phyloP scores from a whole-genome alignment of 2,329 filamentous ascomycete genomes.

The Alternaria incomplexa region DNA sequence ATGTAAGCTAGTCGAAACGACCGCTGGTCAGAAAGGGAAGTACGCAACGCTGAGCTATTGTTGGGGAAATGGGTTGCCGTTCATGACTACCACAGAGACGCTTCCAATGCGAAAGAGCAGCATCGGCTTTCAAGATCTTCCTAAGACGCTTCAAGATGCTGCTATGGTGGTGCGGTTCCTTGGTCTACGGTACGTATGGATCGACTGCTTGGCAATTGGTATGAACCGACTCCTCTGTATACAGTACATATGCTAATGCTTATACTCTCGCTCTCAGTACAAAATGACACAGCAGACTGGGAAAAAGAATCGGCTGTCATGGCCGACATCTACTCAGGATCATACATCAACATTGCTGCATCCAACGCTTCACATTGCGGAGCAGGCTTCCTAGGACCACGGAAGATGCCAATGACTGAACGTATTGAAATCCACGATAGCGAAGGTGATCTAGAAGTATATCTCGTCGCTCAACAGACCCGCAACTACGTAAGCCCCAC shows the following conservation, averaged over 20 bases:
- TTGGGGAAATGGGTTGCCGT: conserved; percentile 8
- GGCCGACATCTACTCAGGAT: conserved; percentile 5
- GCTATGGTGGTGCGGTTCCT: background rate
- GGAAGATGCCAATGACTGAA: background rate
- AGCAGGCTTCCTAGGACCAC: conserved; percentile 6
- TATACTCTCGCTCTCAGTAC: background rate
- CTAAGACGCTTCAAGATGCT: conserved; percentile 9
- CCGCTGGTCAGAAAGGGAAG: background rate
- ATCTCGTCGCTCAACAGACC: background rate
- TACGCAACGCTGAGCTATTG: conserved; percentile 11
- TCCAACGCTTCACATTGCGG: conserved; percentile 5
- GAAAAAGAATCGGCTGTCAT: conserved; percentile 9
- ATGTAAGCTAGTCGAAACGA: conserved; percentile 2
- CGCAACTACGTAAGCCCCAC: background rate
- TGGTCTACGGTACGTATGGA: conserved; percentile 5
- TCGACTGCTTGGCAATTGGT: conserved; percentile 5
- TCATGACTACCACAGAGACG: conserved; percentile 3
- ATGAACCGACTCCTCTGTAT: background rate
- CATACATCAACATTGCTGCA: conserved; percentile 1
- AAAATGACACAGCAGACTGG: conserved; percentile 13
- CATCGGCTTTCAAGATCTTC: conserved; percentile 2
- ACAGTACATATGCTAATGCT: background rate
- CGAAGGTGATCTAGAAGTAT: background rate
- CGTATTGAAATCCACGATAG: background rate
- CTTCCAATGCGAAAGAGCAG: background rate